Percentiles rank a stretch among this genome's conserved stretches.
Evolutionary conservation across 768 basidiomycete species (phyloP).

Genomic region (Pisolithus tinctorius): DNA sequence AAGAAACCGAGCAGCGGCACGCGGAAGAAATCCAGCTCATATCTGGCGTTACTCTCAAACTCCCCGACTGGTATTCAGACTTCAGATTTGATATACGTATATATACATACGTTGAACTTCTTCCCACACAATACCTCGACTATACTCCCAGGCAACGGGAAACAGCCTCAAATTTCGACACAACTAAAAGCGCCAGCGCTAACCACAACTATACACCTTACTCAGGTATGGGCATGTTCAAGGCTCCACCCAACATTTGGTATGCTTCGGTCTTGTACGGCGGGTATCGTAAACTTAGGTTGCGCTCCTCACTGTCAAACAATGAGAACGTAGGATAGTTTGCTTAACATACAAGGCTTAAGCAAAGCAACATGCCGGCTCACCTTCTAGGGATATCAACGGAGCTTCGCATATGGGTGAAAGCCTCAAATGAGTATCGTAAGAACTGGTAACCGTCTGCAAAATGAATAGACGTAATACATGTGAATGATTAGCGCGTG

Average conservation of each 20-base stretch:
- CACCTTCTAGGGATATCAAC: slow-evolving; percentile 56
- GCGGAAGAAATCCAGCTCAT: slow-evolving; percentile 47
- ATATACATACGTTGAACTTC: too few species aligned
- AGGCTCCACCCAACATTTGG: slow-evolving; percentile 6
- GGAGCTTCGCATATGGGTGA: slow-evolving; percentile 42
- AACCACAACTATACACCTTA: background rate
- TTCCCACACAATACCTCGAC: too few species aligned
- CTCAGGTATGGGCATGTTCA: background rate
- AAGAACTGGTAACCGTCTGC: slow-evolving; percentile 50
- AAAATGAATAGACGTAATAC: background rate
- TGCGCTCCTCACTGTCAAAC: slow-evolving; percentile 15
- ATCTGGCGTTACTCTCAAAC: slow-evolving; percentile 43
- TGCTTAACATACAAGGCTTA: background rate
- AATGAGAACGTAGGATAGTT: background rate
- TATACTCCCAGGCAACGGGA: too few species aligned
- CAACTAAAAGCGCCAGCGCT: too few species aligned
- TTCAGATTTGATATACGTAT: too few species aligned
- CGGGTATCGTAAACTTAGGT: slow-evolving; percentile 17
- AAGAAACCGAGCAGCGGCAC: slow-evolving; percentile 54
- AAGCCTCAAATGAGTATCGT: slow-evolving; percentile 49
- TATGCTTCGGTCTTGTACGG: slow-evolving; percentile 15
- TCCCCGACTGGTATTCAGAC: slow-evolving; percentile 54
- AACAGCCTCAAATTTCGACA: too few species aligned
- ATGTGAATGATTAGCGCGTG: slow-evolving; percentile 1
- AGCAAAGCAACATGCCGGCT: slow-evolving; percentile 7